Evolutionary conservation across 2,329 filamentous ascomycete genomes (phyloP), one percentile per base, ranked within the genome.

Genomic region (Lachnellula hyalina): DNA sequence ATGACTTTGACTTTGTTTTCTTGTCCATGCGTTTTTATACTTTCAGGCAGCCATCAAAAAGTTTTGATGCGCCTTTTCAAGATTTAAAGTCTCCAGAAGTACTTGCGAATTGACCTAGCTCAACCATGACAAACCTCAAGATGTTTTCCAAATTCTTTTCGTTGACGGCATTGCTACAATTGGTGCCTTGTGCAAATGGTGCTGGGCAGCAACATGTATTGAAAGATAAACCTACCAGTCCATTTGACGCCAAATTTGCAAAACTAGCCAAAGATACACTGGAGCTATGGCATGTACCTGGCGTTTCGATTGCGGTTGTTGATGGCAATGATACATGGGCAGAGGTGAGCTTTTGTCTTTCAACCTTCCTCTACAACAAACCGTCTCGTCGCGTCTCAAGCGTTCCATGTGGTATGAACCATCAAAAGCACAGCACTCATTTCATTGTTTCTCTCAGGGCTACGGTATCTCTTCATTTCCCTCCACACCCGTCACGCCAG

Each of bases 291-390:
- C 72, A 76, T 51, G 74, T 79, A 7, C 77, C 78, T 1, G 79
- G 77, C 0, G 51, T 80, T 5, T 70, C 77, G 2, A 70, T 81
- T 19, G 75, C 74, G 0, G 70, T 81, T 21, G 66, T 80, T 14
- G 73, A 79, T 55, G 73, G 73, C 2, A 68, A 77, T 12, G 58
- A 73, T 4, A 73, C 71, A 6, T 74, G 68, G 63, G 61, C 71
- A 4, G 65, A 73, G 63, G 75, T 75, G 56, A 58, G 68, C 55
- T 12, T n/a, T n/a, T 38, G 12, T 12, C 21, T 48, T 47, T 12
- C 5, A 11, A 35, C 9, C 9, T 32, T 32, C 28, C 11, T 47
- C 11, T 51, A 44, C n/a, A 34, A 68, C 23, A 53, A 5, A 3
- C 23, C n/a, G 34, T n/a, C 35, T 17, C 15, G 8, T 42, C 12